Conservation (phyloP, 306 rosid species). For the Lotus japonicus region DNA sequence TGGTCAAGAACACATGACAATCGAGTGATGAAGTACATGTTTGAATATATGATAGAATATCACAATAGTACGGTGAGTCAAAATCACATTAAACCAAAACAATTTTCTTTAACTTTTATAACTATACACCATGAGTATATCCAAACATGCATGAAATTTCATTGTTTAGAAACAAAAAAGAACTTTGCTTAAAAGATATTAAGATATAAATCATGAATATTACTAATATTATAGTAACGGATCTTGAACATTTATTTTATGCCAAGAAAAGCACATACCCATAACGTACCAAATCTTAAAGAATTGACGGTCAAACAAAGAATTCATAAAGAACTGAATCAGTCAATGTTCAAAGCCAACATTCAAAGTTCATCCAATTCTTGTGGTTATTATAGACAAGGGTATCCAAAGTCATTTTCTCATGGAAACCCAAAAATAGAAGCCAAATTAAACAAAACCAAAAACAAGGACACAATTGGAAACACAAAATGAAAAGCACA, state of each 20-base stretch:
- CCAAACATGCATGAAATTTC: no score
- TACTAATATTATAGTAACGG: background rate
- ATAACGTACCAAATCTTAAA: background rate
- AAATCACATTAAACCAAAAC: no score
- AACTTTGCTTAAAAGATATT: background rate
- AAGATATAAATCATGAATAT: background rate
- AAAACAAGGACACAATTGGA: slow-evolving; percentile 10
- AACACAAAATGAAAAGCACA: background rate
- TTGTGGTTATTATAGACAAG: background rate
- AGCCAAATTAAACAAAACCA: background rate
- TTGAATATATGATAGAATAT: no score
- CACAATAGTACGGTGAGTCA: no score
- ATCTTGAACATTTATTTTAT: background rate
- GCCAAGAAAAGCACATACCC: background rate
- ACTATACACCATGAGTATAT: no score
- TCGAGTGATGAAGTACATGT: no score
- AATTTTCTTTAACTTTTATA: no score
- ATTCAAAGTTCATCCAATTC: background rate
- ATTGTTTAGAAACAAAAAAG: no score
- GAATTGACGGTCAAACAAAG: slow-evolving; percentile 5
- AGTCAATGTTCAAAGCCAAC: slow-evolving; percentile 15
- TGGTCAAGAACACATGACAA: no score
- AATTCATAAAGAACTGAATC: background rate
- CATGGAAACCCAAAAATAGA: background rate
- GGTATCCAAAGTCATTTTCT: background rate